Percentiles rank a stretch among this genome's conserved stretches.
Evolutionary conservation across 345 rosid genomes (phyloP).

Genomic region (Xanthoceras sorbifolium): DNA sequence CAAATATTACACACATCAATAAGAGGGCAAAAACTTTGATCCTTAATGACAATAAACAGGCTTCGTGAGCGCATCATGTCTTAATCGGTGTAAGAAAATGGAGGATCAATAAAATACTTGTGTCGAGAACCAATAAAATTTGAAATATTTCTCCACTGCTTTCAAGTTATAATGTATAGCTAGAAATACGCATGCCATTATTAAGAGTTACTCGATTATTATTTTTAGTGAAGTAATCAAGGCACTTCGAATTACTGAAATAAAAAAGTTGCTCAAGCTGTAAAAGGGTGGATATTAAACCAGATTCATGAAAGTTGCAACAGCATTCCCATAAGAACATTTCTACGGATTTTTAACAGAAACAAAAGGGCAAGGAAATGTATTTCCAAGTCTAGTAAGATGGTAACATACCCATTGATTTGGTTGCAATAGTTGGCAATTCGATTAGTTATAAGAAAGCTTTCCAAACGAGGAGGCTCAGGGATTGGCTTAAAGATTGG

Average conservation of each 20-base stretch:
- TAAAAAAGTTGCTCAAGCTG: neutral
- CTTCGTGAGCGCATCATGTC: neutral
- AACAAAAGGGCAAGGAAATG: neutral
- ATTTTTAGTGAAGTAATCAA: no score
- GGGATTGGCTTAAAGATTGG: conserved; percentile 88
- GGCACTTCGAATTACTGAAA: neutral
- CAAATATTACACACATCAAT: neutral
- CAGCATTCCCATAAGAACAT: neutral
- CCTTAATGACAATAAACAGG: no score
- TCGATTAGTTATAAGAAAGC: conserved; percentile 94
- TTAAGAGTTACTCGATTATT: neutral
- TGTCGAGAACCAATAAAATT: neutral
- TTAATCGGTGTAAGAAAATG: neutral
- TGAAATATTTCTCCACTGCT: neutral
- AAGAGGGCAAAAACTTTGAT: neutral
- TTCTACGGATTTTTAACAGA: neutral
- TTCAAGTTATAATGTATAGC: neutral
- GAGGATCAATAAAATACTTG: neutral
- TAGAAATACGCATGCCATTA: neutral
- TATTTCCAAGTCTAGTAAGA: conserved; percentile 5
- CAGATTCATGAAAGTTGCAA: neutral
- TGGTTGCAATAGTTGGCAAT: conserved; percentile 93
- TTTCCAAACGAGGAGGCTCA: conserved; percentile 93
- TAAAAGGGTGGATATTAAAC: neutral
- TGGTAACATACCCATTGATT: conserved; percentile 77